Evolutionary conservation across 495 filamentous ascomycete species (phyloP).

Genomic region (Staphylotrichum tortipilum): DNA sequence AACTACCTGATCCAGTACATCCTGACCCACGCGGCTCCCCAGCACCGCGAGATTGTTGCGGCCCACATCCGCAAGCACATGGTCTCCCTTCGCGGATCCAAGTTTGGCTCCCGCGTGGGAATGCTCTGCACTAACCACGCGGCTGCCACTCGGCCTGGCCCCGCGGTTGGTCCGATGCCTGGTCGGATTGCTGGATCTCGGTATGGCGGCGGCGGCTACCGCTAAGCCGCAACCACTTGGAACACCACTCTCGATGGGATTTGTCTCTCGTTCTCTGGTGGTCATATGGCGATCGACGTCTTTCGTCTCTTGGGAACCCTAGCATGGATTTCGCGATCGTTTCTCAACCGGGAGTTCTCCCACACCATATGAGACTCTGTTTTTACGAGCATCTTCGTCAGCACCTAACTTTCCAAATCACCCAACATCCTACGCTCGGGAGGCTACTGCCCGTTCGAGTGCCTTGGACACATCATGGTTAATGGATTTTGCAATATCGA

Average conservation of each 20-base stretch:
- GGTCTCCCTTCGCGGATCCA: conserved; percentile 96
- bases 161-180: conserved; percentile 58
- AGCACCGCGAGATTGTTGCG: conserved; percentile 88
- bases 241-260: no score
- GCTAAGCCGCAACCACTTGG: no score
- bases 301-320: conserved; percentile 20
- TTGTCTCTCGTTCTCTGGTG: neutral
- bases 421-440: conserved; percentile 50
- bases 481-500: conserved; percentile 48
- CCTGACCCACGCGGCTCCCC: conserved; percentile 71
- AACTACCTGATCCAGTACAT: conserved; percentile 98
- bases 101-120: conserved; percentile 94
- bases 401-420: conserved; percentile 45
- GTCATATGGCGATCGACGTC: neutral
- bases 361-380: conserved; percentile 28
- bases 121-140: conserved; percentile 98
- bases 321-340: conserved; percentile 21
- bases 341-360: conserved; percentile 25
- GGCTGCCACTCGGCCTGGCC: conserved; percentile 73
- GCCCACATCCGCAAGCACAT: conserved; percentile 96
- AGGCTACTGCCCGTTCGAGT: conserved; percentile 42
- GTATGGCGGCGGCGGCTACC: conserved; percentile 44
- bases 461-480: conserved; percentile 55
- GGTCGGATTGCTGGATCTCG: conserved; percentile 48
- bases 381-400: conserved; percentile 45